These are phyloP conservation scores for Agaricales sp. DNA, from an alignment of 1,284 basidiomycete species.

Conservation along the genomic window DNA sequence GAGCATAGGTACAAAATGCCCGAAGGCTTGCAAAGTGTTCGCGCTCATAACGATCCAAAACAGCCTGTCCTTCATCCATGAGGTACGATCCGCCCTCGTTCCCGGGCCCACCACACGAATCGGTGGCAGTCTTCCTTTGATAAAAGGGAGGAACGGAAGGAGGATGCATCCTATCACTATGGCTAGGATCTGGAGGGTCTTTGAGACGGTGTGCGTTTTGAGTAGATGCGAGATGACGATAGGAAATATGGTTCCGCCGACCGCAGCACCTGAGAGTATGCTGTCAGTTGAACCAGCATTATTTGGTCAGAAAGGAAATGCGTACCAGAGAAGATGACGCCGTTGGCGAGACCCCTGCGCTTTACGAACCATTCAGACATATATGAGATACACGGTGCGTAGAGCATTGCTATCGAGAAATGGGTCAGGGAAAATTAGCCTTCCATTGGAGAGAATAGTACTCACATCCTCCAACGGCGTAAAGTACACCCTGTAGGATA, in stretches of 20 bases:
- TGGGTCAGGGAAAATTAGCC: not conserved
- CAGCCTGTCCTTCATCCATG: conserved; percentile 12
- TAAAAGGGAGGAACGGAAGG: conserved; percentile 11
- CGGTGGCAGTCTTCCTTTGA: conserved; percentile 16
- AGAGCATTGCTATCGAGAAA: conserved; percentile 5
- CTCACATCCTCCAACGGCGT: not conserved
- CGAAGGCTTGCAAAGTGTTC: conserved; percentile 16
- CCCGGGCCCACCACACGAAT: conserved; percentile 9
- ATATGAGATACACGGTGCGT: conserved; percentile 18
- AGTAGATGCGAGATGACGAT: conserved; percentile 5
- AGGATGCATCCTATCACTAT: conserved; percentile 7
- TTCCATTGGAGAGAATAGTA: not conserved
- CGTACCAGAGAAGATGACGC: conserved; percentile 22
- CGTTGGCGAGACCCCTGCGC: conserved; percentile 21
- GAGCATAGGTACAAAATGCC: conserved; percentile 13
- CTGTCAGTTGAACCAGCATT: not conserved
- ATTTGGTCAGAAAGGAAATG: too few species aligned
- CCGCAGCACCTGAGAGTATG: conserved; percentile 16
- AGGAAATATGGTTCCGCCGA: conserved; percentile 11
- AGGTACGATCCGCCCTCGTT: too few species aligned
- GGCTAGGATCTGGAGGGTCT: conserved; percentile 13
- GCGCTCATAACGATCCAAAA: conserved; percentile 14
- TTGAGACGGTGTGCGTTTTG: not conserved
- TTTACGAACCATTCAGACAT: conserved; percentile 23
- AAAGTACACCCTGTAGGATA: not conserved